Evolutionary conservation across 192 early-diverging fungal species (phyloP), one percentile per base, ranked within the genome.

Genomic region (Jimgerdemannia lactiflua): DNA sequence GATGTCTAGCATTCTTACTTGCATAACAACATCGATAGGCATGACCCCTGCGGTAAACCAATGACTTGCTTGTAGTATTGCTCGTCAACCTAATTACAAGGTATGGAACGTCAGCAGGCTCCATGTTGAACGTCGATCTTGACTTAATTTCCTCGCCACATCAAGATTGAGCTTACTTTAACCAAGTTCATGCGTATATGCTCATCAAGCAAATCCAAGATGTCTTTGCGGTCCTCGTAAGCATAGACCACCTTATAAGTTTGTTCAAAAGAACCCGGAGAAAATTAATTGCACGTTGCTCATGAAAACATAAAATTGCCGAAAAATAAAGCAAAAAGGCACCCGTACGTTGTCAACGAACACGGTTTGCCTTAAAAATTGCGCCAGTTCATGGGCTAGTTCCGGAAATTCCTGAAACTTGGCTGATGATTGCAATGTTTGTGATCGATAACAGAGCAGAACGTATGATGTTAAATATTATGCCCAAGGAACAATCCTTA

Each of bases 11-110:
- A 29, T 29, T 29, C 29, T 29, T 78, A 93, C 91, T 86, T 94
- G 92, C 97, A 98, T 69, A 98, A 87, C 4, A 96, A 67, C 43
- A 92, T 86, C 0, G 97, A 98, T 20, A 98, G 77, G 29, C 92
- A 81, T 3, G 95, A 97, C 0, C 97, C 97, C 78, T 98, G 97
- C 3, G 97, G 97, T 42, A 98, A 96, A 4, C 97, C 97, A 2
- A 84, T 77, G 0, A 82, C 77, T 75, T 96, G 95, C 43, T 82
- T 83, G 79, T 91, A 94, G 73, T 90, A 86, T 43, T 83, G 70
- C 29, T 80, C 80, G 3, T 88, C 88, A 69, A 91, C 39, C 77
- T 78, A 39, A 9, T 9, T 3, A 67, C 4, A 41, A 20, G 65
- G 1, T 70, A 6, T 29, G 29, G 29, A 29, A 29, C 29, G 29